A percentile compares a stretch with the other conserved stretches of the same genome.
Conservation (phyloP, 1,284 basidiomycete genomes). For the Ceratorhiza oryzae-sativae region DNA sequence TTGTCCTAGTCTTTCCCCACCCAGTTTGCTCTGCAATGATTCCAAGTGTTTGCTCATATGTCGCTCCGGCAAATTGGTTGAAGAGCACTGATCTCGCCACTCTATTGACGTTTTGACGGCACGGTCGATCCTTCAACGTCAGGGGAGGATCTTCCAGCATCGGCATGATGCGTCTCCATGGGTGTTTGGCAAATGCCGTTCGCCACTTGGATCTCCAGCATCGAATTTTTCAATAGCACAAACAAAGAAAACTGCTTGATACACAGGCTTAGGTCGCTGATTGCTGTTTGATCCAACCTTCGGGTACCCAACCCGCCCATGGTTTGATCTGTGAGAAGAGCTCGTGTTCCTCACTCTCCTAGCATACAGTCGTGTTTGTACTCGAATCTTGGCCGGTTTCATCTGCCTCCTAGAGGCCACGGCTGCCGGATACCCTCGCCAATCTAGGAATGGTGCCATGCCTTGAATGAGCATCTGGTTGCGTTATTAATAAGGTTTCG, state of each 20-base stretch:
- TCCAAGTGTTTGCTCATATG: no score
- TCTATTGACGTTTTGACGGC: no score
- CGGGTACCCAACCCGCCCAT: neutral
- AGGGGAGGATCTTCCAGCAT: no score
- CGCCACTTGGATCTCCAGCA: neutral
- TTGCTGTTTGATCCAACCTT: no score
- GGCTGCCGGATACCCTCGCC: neutral
- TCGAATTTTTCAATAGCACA: neutral
- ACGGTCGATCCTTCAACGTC: no score
- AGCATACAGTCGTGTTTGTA: neutral
- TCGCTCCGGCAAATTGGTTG: no score
- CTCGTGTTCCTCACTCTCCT: neutral
- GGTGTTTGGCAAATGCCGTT: no score
- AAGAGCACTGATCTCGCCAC: no score
- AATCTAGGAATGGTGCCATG: neutral
- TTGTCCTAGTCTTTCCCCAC: no score
- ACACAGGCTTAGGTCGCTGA: no score
- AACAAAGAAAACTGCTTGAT: neutral
- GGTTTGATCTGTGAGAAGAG: neutral
- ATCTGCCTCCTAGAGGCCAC: neutral
- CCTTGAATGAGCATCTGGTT: neutral
- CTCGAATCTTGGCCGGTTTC: neutral
- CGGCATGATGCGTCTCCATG: no score
- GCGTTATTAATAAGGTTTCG: neutral
- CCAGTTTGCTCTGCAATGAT: no score